A percentile compares a stretch with the other conserved stretches of the same genome.
Evolutionary conservation across 768 basidiomycete genomes (phyloP).

Genomic region (Podaxis sp.): DNA sequence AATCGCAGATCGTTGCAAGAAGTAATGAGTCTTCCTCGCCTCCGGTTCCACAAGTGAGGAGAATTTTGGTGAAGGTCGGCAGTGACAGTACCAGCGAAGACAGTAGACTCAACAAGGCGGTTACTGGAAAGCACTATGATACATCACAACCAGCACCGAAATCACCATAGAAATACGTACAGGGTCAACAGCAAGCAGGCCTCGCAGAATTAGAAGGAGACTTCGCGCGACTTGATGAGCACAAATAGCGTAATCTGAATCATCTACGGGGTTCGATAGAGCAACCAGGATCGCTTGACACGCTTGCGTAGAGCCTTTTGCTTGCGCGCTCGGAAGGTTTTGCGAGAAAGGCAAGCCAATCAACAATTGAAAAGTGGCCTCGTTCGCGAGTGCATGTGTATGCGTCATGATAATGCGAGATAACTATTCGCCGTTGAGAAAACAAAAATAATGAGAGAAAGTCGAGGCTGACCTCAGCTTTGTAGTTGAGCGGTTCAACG

Average conservation of each 20-base stretch:
- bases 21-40: constrained; percentile 35
- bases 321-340: constrained; percentile 10
- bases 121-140: constrained; percentile 43
- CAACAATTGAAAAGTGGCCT: constrained; percentile 54
- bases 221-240: constrained; percentile 32
- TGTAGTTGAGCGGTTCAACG: constrained; percentile 50
- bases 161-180: constrained; percentile 32
- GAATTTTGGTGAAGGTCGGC: constrained; percentile 35
- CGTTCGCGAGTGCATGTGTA: constrained; percentile 32
- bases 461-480: constrained; percentile 45
- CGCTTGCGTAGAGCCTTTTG: constrained; percentile 36
- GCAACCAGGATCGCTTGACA: constrained; percentile 46
- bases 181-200: constrained; percentile 35
- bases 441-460: not conserved
- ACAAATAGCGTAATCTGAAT: constrained; percentile 33
- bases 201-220: constrained; percentile 38
- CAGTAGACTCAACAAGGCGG: constrained; percentile 55
- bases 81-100: constrained; percentile 44
- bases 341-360: constrained; percentile 32
- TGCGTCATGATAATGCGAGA: constrained; percentile 64
- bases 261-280: constrained; percentile 36
- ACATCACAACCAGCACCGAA: constrained; percentile 14
- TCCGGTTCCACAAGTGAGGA: constrained; percentile 19
- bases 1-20: constrained; percentile 6
- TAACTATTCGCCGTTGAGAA: constrained; percentile 38